These are phyloP conservation scores for Fusarium cyanostomum DNA, from an alignment of 2,329 filamentous ascomycete species.

Conservation along the genomic window DNA sequence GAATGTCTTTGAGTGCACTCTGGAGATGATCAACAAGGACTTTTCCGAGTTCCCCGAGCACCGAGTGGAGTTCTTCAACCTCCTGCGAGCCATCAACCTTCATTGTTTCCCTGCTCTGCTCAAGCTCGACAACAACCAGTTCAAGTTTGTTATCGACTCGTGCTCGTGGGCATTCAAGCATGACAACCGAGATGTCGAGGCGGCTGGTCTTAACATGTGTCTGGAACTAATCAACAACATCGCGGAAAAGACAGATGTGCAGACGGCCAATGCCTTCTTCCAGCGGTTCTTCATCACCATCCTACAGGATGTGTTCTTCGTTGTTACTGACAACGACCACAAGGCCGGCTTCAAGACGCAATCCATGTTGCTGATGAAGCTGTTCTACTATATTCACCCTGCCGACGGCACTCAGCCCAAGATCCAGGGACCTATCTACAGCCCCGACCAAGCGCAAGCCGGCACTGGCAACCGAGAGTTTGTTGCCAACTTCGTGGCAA, in stretches of 20 bases:
- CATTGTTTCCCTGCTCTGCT: constrained; percentile 96
- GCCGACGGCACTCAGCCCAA: constrained; percentile 76
- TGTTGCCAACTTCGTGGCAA: constrained; percentile 85
- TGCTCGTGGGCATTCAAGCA: constrained; percentile 99
- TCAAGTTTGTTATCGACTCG: constrained; percentile 99
- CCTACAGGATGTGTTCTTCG: constrained; percentile 97
- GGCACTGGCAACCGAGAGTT: constrained; percentile 94
- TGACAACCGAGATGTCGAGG: constrained; percentile 97
- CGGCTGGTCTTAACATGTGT: constrained; percentile 97
- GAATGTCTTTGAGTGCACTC: constrained; percentile 96
- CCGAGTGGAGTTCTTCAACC: constrained; percentile 99
- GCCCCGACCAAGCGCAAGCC: constrained; percentile 79
- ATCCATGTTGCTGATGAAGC: constrained; percentile 89
- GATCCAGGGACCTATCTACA: constrained; percentile 92
- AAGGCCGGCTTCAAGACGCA: constrained; percentile 99
- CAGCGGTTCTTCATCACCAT: constrained; percentile 97
- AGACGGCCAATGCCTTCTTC: constrained; percentile 95
- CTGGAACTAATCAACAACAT: constrained; percentile 98
- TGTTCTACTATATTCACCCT: constrained; percentile 94
- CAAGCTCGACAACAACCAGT: constrained; percentile 93
- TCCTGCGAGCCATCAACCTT: constrained; percentile 93
- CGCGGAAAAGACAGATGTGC: constrained; percentile 86
- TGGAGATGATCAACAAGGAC: constrained; percentile 99
- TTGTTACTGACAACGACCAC: constrained; percentile 96
- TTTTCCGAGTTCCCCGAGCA: constrained; percentile 99